A percentile compares a stretch with the other conserved stretches of the same genome.
phyloP scores from a whole-genome alignment of 164 flowering plant species.

The Tetracentron sinense region DNA sequence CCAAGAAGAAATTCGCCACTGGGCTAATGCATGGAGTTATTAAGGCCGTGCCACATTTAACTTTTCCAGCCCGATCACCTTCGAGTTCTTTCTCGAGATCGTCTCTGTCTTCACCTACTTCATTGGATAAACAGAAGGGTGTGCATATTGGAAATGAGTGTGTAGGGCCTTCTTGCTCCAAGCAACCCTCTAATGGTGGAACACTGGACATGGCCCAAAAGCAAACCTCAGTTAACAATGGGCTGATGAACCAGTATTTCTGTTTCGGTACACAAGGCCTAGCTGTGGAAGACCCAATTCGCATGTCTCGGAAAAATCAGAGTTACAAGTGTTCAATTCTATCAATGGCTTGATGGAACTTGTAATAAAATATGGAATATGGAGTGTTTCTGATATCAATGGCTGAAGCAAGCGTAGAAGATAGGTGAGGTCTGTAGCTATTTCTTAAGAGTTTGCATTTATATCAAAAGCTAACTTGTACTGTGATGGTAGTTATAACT shows the following conservation, averaged over 20 bases:
- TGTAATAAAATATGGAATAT: background rate
- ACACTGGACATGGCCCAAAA: constrained; percentile 18
- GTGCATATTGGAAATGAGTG: constrained; percentile 7
- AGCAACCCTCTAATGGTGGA: constrained; percentile 12
- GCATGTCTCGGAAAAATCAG: constrained; percentile 11
- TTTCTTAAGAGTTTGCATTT: background rate
- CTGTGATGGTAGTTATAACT: background rate
- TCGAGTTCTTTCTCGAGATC: constrained; percentile 42
- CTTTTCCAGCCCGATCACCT: constrained; percentile 27
- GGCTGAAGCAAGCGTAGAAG: background rate
- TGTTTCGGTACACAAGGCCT: constrained; percentile 74
- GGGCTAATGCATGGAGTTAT: constrained; percentile 65
- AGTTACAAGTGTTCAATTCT: constrained; percentile 22
- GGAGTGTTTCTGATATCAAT: background rate
- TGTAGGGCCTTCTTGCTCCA: constrained; percentile 13
- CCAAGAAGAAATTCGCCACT: constrained; percentile 75
- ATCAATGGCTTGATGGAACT: constrained; percentile 22
- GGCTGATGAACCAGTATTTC: constrained; percentile 67
- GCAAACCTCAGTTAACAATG: constrained; percentile 36
- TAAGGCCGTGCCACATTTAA: constrained; percentile 51
- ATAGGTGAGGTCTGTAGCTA: background rate
- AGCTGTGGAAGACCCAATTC: constrained; percentile 37
- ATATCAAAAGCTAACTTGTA: background rate
- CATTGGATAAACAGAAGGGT: constrained; percentile 28
- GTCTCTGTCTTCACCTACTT: constrained; percentile 38